A percentile compares a stretch with the other conserved stretches of the same genome.
Evolutionary conservation across 805 yeast genomes (phyloP).

Genomic region (Sugiyamaella chiloensis): DNA sequence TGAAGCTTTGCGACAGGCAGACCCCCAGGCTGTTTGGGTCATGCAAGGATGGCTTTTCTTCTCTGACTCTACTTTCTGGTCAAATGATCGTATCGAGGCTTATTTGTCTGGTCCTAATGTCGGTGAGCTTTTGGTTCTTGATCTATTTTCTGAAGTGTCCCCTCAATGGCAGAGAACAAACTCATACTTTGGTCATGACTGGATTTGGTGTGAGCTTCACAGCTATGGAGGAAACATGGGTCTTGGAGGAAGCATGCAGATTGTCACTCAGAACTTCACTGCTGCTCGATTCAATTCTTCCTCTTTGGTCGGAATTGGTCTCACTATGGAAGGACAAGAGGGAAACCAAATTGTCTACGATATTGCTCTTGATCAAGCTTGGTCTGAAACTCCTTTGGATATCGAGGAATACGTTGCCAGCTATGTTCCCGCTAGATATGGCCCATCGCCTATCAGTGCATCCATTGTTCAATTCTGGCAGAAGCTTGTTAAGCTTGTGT

Average conservation of each 20-base stretch:
- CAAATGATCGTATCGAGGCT: constrained; percentile 12
- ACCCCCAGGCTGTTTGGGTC: constrained; percentile 16
- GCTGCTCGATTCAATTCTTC: constrained; percentile 10
- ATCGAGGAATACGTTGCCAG: constrained; percentile 5
- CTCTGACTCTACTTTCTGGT: constrained; percentile 14
- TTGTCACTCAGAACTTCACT: constrained; percentile 16
- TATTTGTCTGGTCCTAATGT: constrained; percentile 16
- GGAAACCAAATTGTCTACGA: constrained; percentile 20
- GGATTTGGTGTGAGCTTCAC: constrained; percentile 20
- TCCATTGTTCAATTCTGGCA: constrained; percentile 11
- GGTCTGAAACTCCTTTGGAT: constrained; percentile 13
- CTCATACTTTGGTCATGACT: constrained; percentile 17
- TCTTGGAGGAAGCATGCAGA: constrained; percentile 16
- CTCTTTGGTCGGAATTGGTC: constrained; percentile 15
- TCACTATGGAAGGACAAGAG: constrained; percentile 19
- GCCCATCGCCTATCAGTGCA: constrained; percentile 10
- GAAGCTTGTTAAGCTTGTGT: constrained; percentile 14
- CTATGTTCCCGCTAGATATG: constrained; percentile 13
- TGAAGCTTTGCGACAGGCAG: constrained; percentile 3
- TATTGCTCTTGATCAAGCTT: constrained; percentile 16
- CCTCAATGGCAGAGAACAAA: constrained; percentile 16
- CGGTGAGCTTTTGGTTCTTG: constrained; percentile 16
- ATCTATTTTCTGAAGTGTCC: constrained; percentile 16
- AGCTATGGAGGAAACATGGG: constrained; percentile 18
- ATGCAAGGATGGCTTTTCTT: constrained; percentile 21